Evolutionary conservation across 140 eudicot genomes (phyloP).

Genomic region (Bidens hawaiensis): DNA sequence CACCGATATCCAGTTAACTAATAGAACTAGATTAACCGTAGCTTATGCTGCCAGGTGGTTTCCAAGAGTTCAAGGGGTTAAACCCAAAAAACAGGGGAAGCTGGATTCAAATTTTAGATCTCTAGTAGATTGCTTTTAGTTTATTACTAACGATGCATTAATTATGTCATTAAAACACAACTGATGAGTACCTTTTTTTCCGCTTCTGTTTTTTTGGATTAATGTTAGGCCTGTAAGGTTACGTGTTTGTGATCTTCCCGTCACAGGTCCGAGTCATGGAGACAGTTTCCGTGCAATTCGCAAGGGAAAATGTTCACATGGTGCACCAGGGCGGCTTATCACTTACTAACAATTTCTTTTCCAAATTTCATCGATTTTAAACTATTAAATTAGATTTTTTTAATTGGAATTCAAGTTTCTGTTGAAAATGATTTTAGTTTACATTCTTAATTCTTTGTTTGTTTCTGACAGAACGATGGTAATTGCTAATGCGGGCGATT

Average conservation of each 20-base stretch:
- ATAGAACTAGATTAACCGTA: no score
- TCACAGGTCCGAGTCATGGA: constrained; percentile 22
- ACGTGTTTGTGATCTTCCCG: constrained; percentile 12
- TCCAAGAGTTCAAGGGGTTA: no score
- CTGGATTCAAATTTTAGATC: no score
- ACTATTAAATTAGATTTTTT: neutral
- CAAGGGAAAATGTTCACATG: constrained; percentile 3
- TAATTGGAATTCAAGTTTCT: neutral
- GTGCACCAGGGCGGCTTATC: constrained; percentile 1
- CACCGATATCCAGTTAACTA: no score
- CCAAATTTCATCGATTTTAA: neutral
- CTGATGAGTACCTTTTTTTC: no score
- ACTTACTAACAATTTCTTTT: neutral
- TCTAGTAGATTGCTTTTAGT: no score
- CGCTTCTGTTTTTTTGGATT: neutral
- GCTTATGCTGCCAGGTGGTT: no score
- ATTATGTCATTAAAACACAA: no score
- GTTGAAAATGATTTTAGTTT: neutral
- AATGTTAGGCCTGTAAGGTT: constrained; percentile 21
- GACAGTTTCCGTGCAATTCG: constrained; percentile 14
- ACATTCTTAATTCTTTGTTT: neutral
- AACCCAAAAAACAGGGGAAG: no score
- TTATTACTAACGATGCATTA: no score
- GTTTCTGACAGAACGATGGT: constrained; percentile 51
- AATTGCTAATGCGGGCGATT: constrained; percentile 89